phyloP scores from a whole-genome alignment of 1,139 yeast species.

The Magnusiomyces fungicola region DNA sequence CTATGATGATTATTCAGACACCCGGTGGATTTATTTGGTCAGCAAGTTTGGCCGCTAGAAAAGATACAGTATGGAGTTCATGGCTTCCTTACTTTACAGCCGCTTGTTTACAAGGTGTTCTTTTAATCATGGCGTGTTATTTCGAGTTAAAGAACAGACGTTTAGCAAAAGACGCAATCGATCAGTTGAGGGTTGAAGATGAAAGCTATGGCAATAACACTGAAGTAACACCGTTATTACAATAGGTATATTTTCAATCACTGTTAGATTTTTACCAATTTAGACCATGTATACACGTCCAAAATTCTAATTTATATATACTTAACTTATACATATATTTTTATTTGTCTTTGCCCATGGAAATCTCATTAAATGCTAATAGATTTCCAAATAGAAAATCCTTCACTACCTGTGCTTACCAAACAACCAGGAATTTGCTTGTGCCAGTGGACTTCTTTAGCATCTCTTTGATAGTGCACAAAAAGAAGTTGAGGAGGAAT shows the following conservation, averaged over 20 bases:
- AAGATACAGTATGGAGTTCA: slow-evolving; percentile 80
- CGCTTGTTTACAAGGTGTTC: slow-evolving; percentile 54
- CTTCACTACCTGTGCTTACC: slow-evolving; percentile 93
- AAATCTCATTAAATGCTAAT: slow-evolving; percentile 60
- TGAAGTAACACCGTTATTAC: too few species aligned
- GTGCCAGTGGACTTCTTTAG: slow-evolving; percentile 98
- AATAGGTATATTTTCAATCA: too few species aligned
- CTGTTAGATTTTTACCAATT: too few species aligned
- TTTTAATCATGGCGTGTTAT: slow-evolving; percentile 47
- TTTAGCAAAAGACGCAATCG: slow-evolving; percentile 10
- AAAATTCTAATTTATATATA: too few species aligned
- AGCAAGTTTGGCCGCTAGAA: slow-evolving; percentile 56
- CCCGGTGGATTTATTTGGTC: slow-evolving; percentile 87
- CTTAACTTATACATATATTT: too few species aligned
- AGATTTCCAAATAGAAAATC: slow-evolving; percentile 92
- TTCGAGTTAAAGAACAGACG: slow-evolving; percentile 27
- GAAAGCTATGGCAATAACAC: too few species aligned
- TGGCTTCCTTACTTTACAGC: slow-evolving; percentile 79
- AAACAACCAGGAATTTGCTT: slow-evolving; percentile 93
- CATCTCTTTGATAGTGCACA: slow-evolving; percentile 97
- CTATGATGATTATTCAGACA: slow-evolving; percentile 82
- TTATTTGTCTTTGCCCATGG: too few species aligned
- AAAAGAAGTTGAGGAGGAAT: slow-evolving; percentile 94
- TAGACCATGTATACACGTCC: too few species aligned
- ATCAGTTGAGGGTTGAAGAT: slow-evolving; percentile 5